These are phyloP conservation scores for Parietichytrium sp. DNA, from an alignment of 108 stramenopile genomes.

Conservation along the genomic window DNA sequence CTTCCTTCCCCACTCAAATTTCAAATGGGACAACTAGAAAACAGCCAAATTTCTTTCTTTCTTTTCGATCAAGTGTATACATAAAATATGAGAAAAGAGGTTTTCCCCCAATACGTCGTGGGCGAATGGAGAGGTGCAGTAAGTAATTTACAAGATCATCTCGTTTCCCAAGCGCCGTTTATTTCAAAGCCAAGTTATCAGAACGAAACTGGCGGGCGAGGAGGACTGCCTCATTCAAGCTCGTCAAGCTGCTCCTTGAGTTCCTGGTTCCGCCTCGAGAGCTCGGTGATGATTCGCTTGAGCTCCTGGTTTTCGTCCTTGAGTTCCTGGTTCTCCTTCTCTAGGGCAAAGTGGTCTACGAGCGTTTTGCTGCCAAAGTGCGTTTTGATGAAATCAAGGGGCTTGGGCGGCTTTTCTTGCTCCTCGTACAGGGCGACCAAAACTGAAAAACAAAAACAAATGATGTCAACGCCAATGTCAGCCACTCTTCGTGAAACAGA, in stretches of 20 bases:
- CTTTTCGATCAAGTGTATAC: too few species aligned
- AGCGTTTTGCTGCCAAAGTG: conserved; percentile 71
- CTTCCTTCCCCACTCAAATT: too few species aligned
- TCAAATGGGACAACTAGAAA: too few species aligned
- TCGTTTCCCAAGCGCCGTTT: too few species aligned
- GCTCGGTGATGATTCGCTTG: conserved; percentile 43
- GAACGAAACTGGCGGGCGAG: too few species aligned
- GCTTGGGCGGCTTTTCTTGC: conserved; percentile 83
- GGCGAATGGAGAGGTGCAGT: too few species aligned
- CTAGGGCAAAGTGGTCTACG: conserved; percentile 75
- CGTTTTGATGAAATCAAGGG: conserved; percentile 81
- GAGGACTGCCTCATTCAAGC: too few species aligned
- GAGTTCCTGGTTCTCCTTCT: conserved; percentile 73
- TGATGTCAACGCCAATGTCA: neutral
- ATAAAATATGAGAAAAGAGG: too few species aligned
- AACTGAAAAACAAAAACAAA: conserved; percentile 45
- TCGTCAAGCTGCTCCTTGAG: conserved; percentile 26
- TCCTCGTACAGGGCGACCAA: conserved; percentile 89
- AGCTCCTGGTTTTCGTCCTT: conserved; percentile 55
- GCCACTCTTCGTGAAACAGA: neutral
- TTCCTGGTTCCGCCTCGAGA: neutral
- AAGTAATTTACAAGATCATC: too few species aligned
- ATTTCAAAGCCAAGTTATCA: too few species aligned
- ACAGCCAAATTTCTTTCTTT: too few species aligned
- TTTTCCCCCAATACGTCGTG: too few species aligned